Evolutionary conservation across 2,329 filamentous ascomycete genomes (phyloP), one percentile per base, ranked within the genome.

Genomic region (Colletotrichum sp.): DNA sequence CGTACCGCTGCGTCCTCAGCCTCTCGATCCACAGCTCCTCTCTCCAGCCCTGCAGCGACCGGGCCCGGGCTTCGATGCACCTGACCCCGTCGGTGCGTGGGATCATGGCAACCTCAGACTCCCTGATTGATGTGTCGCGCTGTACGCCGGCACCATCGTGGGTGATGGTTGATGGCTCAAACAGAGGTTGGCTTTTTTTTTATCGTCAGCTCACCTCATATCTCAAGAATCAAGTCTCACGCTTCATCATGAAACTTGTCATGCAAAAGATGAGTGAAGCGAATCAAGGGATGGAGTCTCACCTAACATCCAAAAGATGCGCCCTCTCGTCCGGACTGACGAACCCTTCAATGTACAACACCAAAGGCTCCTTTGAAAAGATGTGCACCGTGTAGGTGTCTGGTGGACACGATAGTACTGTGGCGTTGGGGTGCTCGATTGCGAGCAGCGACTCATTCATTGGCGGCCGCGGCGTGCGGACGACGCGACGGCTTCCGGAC

Each of bases 311-410:
- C 3, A 90, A 81, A 24, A 91, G 80, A 78, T 90, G 87, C 36
- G 78, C 75, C 65, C 86, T 84, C 80, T 91, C 90, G 6, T 81
- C 82, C 10, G 78, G 76, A 16, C 83, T 85, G 69, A 91, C 77
- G 78, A 91, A 91, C 22, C 86, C 84, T 81, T 90, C 88, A 15
- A 91, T 82, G 76, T 91, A 91, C 6, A 91, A 79, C 4, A 91
- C 88, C 48, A 91, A 80, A 24, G 90, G 90, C 71, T 87, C 87
- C 70, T 86, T 85, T 60, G 85, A 89, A 72, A 88, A 80, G 28
- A 91, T 84, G 71, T 89, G 87, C 57, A 89, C 85, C 2, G 83
- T 82, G 79, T 90, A 90, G 3, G 83, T 77, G 74, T 89, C 85
- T 2, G 82, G 79, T 0, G 81, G 79, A 70, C 88, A 90, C 10